Evolutionary conservation across 805 yeast species (phyloP).

Genomic region (Cyberlindnera amylophila): DNA sequence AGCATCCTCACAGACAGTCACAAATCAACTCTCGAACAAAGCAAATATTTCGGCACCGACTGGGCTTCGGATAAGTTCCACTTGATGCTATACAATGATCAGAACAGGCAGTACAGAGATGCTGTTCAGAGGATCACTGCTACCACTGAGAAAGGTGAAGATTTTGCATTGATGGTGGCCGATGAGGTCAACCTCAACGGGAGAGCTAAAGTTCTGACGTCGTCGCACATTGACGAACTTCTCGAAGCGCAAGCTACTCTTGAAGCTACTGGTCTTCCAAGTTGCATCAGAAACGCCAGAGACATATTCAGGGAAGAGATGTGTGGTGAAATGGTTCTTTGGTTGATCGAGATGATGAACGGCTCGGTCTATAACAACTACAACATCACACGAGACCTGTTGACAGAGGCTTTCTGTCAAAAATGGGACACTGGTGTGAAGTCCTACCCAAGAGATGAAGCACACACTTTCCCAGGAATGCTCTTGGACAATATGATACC

Average conservation of each 20-base stretch:
- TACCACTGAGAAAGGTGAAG: conserved; percentile 59
- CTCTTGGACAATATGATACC: conserved; percentile 19
- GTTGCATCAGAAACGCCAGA: conserved; percentile 61
- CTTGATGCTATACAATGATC: conserved; percentile 73
- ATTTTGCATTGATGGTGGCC: conserved; percentile 72
- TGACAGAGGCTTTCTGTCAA: conserved; percentile 55
- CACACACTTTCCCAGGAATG: conserved; percentile 6
- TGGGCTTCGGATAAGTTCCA: conserved; percentile 44
- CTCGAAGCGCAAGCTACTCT: conserved; percentile 52
- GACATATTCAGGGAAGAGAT: conserved; percentile 78
- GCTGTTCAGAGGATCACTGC: conserved; percentile 61
- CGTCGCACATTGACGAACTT: conserved; percentile 47
- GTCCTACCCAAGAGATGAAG: conserved; percentile 1
- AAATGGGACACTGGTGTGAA: conserved; percentile 58
- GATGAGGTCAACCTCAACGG: conserved; percentile 60
- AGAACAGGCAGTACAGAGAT: conserved; percentile 68
- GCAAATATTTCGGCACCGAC: conserved; percentile 43
- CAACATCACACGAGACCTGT: conserved; percentile 41
- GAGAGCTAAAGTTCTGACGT: conserved; percentile 61
- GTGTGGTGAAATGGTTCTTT: conserved; percentile 66
- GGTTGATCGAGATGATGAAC: conserved; percentile 58
- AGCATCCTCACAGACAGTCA: conserved; percentile 31
- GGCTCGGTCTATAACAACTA: conserved; percentile 51
- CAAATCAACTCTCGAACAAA: conserved; percentile 32
- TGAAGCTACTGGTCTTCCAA: conserved; percentile 59